These are phyloP conservation scores for Dictyophora rubrovolvata DNA, from an alignment of 768 basidiomycete genomes.

Conservation along the genomic window DNA sequence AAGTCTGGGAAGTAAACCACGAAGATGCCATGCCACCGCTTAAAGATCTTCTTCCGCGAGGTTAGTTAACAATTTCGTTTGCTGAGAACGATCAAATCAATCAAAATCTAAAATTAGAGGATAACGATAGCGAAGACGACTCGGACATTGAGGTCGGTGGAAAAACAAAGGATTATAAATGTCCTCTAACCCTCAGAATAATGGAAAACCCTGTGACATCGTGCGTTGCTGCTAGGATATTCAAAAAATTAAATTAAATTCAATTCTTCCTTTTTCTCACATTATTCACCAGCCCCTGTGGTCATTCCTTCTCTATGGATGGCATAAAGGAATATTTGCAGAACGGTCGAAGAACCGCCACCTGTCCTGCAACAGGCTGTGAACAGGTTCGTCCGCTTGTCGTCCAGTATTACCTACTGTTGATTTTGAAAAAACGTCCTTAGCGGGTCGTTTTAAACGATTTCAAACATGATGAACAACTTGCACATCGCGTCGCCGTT, in stretches of 20 bases:
- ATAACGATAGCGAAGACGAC: constrained; percentile 70
- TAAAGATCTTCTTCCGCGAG: constrained; percentile 59
- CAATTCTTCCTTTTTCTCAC: constrained; percentile 1
- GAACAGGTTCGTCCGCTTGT: constrained; percentile 15
- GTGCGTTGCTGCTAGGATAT: constrained; percentile 33
- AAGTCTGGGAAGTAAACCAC: constrained; percentile 64
- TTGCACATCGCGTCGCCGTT: constrained; percentile 55
- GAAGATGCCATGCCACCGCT: constrained; percentile 67
- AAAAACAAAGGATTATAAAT: constrained; percentile 71
- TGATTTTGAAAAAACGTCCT: neutral
- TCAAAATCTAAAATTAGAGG: constrained; percentile 38
- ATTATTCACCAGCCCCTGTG: constrained; percentile 44
- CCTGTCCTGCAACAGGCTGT: constrained; percentile 71
- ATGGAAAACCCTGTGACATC: constrained; percentile 73
- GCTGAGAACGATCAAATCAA: neutral
- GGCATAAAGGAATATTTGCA: constrained; percentile 60
- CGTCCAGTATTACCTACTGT: neutral
- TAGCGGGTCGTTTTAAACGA: constrained; percentile 41
- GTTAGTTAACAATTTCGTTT: constrained; percentile 25
- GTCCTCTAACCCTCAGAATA: constrained; percentile 63
- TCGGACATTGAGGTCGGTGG: constrained; percentile 88
- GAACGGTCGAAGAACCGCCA: constrained; percentile 22
- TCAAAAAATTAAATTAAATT: neutral
- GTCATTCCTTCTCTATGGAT: constrained; percentile 71
- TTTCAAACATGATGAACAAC: constrained; percentile 43